Evolutionary conservation across 1,284 basidiomycete species (phyloP).

Genomic region (Cutaneotrichosporon mucoides): DNA sequence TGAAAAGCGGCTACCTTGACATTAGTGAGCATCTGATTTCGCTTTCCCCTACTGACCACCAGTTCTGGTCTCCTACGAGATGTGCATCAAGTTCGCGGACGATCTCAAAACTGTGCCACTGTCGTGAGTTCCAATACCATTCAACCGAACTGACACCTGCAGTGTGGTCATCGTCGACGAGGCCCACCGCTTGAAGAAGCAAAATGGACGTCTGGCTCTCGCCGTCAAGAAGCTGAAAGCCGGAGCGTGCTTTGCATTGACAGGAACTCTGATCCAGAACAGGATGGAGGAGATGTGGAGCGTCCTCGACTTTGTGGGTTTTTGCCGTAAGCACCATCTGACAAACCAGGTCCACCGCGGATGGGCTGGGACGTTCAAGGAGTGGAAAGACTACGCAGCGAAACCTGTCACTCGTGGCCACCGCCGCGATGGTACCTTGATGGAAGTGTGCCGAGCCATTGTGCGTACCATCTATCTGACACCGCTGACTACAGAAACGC

Average conservation of each 20-base stretch:
- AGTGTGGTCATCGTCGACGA: slow-evolving; percentile 47
- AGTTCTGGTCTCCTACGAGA: slow-evolving; percentile 42
- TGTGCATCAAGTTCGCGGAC: slow-evolving; percentile 24
- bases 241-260: slow-evolving; percentile 34
- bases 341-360: slow-evolving; percentile 37
- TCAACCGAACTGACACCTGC: background rate
- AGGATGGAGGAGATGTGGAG: slow-evolving; percentile 53
- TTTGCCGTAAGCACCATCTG: too few species aligned
- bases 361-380: slow-evolving; percentile 40
- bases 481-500: slow-evolving; percentile 7
- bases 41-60: background rate
- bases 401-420: slow-evolving; percentile 49
- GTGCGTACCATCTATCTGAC: slow-evolving; percentile 22
- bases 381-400: slow-evolving; percentile 46
- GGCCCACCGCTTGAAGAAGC: slow-evolving; percentile 46
- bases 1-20: slow-evolving; percentile 39
- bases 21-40: slow-evolving; percentile 27
- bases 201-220: slow-evolving; percentile 33
- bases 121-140: slow-evolving; percentile 26
- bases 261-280: slow-evolving; percentile 51
- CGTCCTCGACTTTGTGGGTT: slow-evolving; percentile 51
- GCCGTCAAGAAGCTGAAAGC: slow-evolving; percentile 48
- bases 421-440: slow-evolving; percentile 43
- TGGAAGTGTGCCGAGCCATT: slow-evolving; percentile 41
- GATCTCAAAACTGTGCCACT: slow-evolving; percentile 34